Evolutionary conservation across 2,329 filamentous ascomycete genomes (phyloP).

Genomic region (Bipolaris victoriae): DNA sequence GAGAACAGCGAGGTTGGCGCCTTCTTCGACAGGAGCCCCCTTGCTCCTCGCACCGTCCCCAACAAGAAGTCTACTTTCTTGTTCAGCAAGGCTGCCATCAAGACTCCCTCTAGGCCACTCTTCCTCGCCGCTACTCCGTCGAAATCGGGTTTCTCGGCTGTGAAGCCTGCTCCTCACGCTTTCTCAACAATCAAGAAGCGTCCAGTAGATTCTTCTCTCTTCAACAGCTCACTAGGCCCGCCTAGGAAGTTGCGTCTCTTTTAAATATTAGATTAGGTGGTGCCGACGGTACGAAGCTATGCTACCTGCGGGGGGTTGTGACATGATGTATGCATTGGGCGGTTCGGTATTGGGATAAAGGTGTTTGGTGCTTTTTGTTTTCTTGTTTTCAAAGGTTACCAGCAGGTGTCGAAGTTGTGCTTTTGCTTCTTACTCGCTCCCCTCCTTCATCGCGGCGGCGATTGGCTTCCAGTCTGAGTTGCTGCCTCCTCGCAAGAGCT

Average conservation of each 20-base stretch:
- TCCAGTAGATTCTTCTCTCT: slow-evolving; percentile 23
- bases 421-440: not conserved
- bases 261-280: slow-evolving; percentile 9
- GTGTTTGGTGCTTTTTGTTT: slow-evolving; percentile 1
- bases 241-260: slow-evolving; percentile 38
- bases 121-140: slow-evolving; percentile 35
- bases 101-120: slow-evolving; percentile 61
- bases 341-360: not conserved
- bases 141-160: slow-evolving; percentile 24
- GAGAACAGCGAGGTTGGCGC: slow-evolving; percentile 47
- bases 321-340: slow-evolving; percentile 8
- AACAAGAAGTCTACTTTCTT: slow-evolving; percentile 35
- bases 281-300: not conserved
- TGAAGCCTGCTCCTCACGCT: slow-evolving; percentile 20
- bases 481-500: slow-evolving; percentile 24
- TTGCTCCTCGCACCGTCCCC: slow-evolving; percentile 49
- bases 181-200: slow-evolving; percentile 35
- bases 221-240: slow-evolving; percentile 27
- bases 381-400: not conserved
- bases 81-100: slow-evolving; percentile 52
- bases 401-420: slow-evolving; percentile 2
- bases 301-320: slow-evolving; percentile 7
- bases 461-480: slow-evolving; percentile 23
- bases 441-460: slow-evolving; percentile 23
- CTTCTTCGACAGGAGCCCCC: slow-evolving; percentile 47